These are phyloP conservation scores for Lasiodiplodia sp. DNA, from an alignment of 2,329 filamentous ascomycete species.

Conservation along the genomic window DNA sequence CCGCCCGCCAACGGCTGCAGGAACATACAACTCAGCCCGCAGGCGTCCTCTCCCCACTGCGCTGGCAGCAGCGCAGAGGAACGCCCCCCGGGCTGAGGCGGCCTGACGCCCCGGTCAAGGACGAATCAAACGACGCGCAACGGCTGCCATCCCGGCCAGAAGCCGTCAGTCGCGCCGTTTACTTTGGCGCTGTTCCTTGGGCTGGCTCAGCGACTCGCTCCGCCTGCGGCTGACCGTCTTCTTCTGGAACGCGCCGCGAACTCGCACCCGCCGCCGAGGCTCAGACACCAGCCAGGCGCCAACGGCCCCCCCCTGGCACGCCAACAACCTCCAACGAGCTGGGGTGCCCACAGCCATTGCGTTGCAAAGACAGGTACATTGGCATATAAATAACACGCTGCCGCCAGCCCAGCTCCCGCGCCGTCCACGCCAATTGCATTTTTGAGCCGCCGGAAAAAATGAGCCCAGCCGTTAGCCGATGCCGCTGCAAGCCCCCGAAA, in stretches of 20 bases:
- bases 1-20: constrained; percentile 11
- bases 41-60: not conserved
- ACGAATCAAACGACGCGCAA: constrained; percentile 26
- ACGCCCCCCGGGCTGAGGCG: constrained; percentile 3
- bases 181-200: constrained; percentile 23
- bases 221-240: constrained; percentile 17
- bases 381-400: not conserved
- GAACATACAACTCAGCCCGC: constrained; percentile 1
- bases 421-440: not conserved
- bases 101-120: constrained; percentile 17
- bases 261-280: not conserved
- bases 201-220: constrained; percentile 9
- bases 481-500: constrained; percentile 27
- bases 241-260: constrained; percentile 28
- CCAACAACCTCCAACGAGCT: not conserved
- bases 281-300: constrained; percentile 5
- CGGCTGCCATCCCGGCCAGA: constrained; percentile 20
- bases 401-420: not conserved
- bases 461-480: constrained; percentile 16
- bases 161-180: constrained; percentile 11
- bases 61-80: not conserved
- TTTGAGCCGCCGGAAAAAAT: not conserved
- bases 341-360: constrained; percentile 7
- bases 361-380: not conserved
- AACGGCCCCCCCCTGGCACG: constrained; percentile 12